Conservation (phyloP, 805 yeast species). For the Candida piceae region DNA sequence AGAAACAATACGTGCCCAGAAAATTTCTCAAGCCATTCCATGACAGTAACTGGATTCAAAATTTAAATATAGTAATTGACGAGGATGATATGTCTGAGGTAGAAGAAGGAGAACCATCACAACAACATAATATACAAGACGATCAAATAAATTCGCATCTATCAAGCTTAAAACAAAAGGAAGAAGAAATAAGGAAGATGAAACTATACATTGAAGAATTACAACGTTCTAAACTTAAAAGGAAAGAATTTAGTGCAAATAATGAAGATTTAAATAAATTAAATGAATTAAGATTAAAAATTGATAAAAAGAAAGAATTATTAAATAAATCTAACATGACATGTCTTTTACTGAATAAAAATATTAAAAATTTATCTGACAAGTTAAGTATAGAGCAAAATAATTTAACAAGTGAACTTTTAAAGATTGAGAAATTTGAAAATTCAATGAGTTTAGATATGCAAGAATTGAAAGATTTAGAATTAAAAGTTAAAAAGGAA, state of each 20-base stretch:
- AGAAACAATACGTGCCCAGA: neutral
- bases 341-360: constrained; percentile 11
- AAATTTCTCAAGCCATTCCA: constrained; percentile 10
- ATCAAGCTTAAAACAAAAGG: constrained; percentile 8
- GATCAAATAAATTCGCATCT: constrained; percentile 1
- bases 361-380: constrained; percentile 6
- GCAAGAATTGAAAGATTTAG: constrained; percentile 5
- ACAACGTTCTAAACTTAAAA: constrained; percentile 5
- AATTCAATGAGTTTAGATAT: constrained; percentile 2
- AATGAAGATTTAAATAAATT: neutral
- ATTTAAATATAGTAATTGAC: constrained; percentile 15
- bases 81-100: constrained; percentile 41
- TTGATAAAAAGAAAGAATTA: constrained; percentile 4
- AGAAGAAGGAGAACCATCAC: constrained; percentile 3
- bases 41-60: constrained; percentile 13
- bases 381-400: constrained; percentile 6
- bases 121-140: constrained; percentile 1
- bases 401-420: constrained; percentile 8
- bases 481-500: constrained; percentile 3
- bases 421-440: constrained; percentile 7
- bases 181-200: constrained; percentile 17
- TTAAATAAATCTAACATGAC: constrained; percentile 6
- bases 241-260: neutral
- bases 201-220: constrained; percentile 13
- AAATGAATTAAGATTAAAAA: constrained; percentile 3